Percentiles rank a stretch among this genome's conserved stretches.
These are phyloP conservation scores for Breviolum minutum DNA, from an alignment of 73 alveolate genomes.

Conservation along the genomic window DNA sequence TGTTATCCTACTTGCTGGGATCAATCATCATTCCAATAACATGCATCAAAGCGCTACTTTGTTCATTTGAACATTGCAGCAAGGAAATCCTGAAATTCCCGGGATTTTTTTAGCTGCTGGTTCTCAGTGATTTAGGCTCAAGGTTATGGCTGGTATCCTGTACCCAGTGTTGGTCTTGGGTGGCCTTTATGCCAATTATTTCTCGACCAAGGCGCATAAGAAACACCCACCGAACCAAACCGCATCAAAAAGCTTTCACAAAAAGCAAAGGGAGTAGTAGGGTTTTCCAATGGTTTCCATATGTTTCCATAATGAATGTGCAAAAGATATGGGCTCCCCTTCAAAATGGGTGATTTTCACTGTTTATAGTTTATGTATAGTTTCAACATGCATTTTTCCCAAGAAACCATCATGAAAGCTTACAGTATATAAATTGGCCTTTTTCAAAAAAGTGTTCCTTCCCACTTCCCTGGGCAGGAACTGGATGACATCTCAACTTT, in stretches of 20 bases:
- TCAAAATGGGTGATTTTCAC: too few species aligned
- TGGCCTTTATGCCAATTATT: constrained; percentile 46
- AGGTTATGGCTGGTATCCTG: constrained; percentile 56
- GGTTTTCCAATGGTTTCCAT: too few species aligned
- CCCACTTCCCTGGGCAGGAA: not conserved
- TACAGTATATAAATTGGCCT: not conserved
- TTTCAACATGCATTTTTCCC: too few species aligned
- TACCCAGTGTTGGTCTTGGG: constrained; percentile 76
- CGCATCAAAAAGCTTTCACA: too few species aligned
- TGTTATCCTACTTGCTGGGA: not conserved
- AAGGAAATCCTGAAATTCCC: not conserved
- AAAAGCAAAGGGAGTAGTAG: too few species aligned
- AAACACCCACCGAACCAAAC: too few species aligned
- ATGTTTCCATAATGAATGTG: too few species aligned
- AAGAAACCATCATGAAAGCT: too few species aligned
- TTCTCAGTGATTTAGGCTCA: constrained; percentile 11
- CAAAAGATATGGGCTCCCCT: too few species aligned
- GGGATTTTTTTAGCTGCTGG: not conserved
- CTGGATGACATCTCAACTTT: constrained; percentile 60
- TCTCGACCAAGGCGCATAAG: constrained; percentile 52
- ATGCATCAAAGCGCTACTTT: not conserved
- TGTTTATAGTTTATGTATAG: too few species aligned
- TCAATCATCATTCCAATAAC: not conserved
- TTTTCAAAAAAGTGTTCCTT: not conserved
- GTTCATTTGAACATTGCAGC: not conserved